Conservation (phyloP, 1,284 basidiomycete genomes). For the Leccinum pachyderme region DNA sequence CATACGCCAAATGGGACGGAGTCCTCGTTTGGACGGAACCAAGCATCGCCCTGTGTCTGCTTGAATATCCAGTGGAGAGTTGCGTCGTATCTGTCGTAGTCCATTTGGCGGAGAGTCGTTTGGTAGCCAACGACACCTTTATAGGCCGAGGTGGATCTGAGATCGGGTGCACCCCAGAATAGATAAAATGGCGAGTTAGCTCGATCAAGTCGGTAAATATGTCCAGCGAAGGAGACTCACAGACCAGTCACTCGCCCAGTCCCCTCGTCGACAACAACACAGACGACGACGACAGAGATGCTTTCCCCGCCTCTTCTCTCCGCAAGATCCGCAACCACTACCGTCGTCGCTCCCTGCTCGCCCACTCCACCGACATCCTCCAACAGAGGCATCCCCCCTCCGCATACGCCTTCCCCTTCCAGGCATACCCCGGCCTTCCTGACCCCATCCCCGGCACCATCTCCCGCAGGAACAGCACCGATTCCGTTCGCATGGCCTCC, state of each 20-base stretch:
- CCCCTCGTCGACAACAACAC: constrained; percentile 20
- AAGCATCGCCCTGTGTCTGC: constrained; percentile 58
- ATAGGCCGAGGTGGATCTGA: constrained; percentile 14
- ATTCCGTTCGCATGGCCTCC: constrained; percentile 34
- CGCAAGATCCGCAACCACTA: no score
- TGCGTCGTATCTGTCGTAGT: constrained; percentile 39
- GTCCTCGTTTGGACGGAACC: constrained; percentile 54
- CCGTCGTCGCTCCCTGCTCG: constrained; percentile 31
- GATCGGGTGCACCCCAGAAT: constrained; percentile 16
- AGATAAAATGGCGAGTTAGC: background rate
- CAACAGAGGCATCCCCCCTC: constrained; percentile 42
- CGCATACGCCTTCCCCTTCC: constrained; percentile 53
- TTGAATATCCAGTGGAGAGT: constrained; percentile 38
- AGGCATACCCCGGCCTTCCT: constrained; percentile 59
- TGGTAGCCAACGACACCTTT: no score
- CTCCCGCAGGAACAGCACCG: constrained; percentile 33
- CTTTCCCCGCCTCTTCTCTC: constrained; percentile 6
- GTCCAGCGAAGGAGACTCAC: constrained; percentile 32
- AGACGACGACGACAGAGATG: constrained; percentile 28
- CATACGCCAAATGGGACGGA: constrained; percentile 58
- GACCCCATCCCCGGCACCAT: constrained; percentile 48
- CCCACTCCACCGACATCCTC: constrained; percentile 2
- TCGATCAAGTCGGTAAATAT: background rate
- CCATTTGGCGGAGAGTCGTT: constrained; percentile 30
- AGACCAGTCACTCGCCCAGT: constrained; percentile 10